These are phyloP conservation scores for Helminthosporium solani DNA, from an alignment of 2,329 filamentous ascomycete species.

Conservation along the genomic window DNA sequence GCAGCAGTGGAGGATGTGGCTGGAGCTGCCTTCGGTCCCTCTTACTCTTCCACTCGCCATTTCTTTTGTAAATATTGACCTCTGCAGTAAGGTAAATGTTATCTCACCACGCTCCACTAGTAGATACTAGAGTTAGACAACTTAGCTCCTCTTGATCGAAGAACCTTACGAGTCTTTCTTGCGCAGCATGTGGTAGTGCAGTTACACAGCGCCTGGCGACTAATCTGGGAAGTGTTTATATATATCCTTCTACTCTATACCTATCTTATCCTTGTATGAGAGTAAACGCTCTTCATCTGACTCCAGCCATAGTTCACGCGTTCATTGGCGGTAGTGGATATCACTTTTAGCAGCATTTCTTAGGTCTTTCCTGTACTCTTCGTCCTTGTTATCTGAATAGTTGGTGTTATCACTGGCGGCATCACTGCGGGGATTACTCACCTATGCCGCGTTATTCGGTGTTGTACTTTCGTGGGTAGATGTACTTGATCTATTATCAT, in stretches of 20 bases:
- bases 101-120: no score
- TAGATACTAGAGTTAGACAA: no score
- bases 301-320: slow-evolving; percentile 3
- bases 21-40: no score
- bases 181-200: slow-evolving; percentile 12
- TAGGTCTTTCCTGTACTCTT: neutral
- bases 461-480: neutral
- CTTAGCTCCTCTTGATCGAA: no score
- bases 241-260: slow-evolving; percentile 4
- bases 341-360: neutral
- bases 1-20: no score
- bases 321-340: slow-evolving; percentile 1
- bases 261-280: slow-evolving; percentile 3
- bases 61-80: no score
- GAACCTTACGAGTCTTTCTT: slow-evolving; percentile 7
- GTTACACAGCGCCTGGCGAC: slow-evolving; percentile 9
- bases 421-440: slow-evolving; percentile 9
- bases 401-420: neutral
- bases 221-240: slow-evolving; percentile 13
- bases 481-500: neutral
- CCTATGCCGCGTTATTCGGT: slow-evolving; percentile 2
- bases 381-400: neutral
- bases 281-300: slow-evolving; percentile 7
- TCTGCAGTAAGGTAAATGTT: no score
- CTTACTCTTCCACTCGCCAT: no score